Conservation (phyloP, 2,329 filamentous ascomycete genomes). For the Fusarium lateritium region DNA sequence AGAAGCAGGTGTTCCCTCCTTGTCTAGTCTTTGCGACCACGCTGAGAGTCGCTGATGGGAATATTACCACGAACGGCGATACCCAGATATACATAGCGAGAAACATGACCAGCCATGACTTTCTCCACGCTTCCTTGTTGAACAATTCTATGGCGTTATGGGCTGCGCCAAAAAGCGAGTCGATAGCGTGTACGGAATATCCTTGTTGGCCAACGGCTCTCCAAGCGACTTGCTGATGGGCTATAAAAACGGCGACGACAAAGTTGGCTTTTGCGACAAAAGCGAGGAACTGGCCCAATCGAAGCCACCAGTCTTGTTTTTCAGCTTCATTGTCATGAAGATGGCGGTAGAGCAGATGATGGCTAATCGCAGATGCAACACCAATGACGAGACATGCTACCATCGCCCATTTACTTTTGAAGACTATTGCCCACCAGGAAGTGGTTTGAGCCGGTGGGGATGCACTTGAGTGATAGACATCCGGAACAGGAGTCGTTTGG, state of each 20-base stretch:
- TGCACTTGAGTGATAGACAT: fast-evolving
- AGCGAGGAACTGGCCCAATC: conserved; percentile 10
- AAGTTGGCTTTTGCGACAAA: conserved; percentile 10
- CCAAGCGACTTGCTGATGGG: conserved; percentile 16
- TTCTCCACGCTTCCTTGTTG: conserved; percentile 32
- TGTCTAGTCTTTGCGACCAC: not conserved
- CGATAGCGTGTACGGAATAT: conserved; percentile 22
- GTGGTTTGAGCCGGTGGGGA: fast-evolving
- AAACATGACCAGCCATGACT: conserved; percentile 31
- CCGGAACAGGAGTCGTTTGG: too few relatives aligned
- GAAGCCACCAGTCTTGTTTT: conserved; percentile 20
- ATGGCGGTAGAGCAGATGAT: conserved; percentile 13
- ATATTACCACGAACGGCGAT: conserved; percentile 34
- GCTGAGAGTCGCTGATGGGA: conserved; percentile 33
- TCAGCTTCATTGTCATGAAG: not conserved
- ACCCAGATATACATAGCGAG: conserved; percentile 33
- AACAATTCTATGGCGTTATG: conserved; percentile 27
- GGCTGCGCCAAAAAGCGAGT: conserved; percentile 32
- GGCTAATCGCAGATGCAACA: conserved; percentile 1
- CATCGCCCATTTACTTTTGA: conserved; percentile 17
- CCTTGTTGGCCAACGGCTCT: not conserved
- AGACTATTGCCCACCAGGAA: not conserved
- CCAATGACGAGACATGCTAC: conserved; percentile 7
- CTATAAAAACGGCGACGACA: conserved; percentile 4
- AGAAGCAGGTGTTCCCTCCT: conserved; percentile 4